Evolutionary conservation across 2,329 filamentous ascomycete genomes (phyloP), one percentile per base, ranked within the genome.

Genomic region (Amauroascus niger): DNA sequence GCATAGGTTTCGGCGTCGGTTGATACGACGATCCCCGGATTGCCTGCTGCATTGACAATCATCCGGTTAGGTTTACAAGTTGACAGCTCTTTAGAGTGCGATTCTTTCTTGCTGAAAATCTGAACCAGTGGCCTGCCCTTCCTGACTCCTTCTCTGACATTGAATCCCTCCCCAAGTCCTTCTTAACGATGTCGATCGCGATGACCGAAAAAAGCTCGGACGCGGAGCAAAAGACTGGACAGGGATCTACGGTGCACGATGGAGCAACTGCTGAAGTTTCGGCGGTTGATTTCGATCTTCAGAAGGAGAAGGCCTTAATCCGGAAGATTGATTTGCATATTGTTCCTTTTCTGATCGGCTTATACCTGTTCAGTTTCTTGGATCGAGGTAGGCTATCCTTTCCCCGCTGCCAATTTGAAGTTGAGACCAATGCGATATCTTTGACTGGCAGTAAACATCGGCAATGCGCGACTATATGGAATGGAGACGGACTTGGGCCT

Each of bases 301-400:
- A 64, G 53, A 60, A 57, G 9, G 66, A 66, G 47, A 61, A 59
- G 22, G 58, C 56, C 6, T 52, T 73, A 22, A 62, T 72, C 9
- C 56, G 68, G 28, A 73, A 72, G 52, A 68, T 73, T 44, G 71
- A 73, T 53, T 22, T 65, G 20, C 65, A 71, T 53, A 68, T 73
- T 53, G 60, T 73, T 40, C 71, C 71, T 1, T 67, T 71, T 24
- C 63, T 72, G 9, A 67, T 73, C 40, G 56, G 70, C 20, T 55
- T 73, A 14, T 91, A 91, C 64, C 74, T 89, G 13, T 81, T 89
- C 60, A 85, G 82, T 60, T 90, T 89, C 64, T 70, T 90, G 7
- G 86, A 88, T 64, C 75, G 85, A 66, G 74, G 70, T 59, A 47
- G 24, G 59, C 57, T 39, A 50, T 3, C 13, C 43, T 11, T 2